A percentile compares a stretch with the other conserved stretches of the same genome.
These are phyloP conservation scores for Leptomonas seymouri DNA, from an alignment of 208 protist species.

Conservation along the genomic window DNA sequence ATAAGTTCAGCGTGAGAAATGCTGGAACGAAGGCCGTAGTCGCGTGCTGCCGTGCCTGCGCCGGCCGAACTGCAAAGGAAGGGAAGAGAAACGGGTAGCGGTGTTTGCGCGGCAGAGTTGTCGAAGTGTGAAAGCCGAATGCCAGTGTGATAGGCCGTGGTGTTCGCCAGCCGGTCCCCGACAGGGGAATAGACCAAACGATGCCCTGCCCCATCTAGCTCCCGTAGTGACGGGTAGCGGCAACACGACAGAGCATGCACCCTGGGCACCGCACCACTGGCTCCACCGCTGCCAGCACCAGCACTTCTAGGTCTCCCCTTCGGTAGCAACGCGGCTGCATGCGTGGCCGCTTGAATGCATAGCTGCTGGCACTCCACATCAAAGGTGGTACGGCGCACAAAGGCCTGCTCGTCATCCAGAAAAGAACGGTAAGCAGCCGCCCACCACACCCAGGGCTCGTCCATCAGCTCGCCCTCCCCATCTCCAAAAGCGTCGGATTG, in stretches of 20 bases:
- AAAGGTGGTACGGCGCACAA: constrained; percentile 79
- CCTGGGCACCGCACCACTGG: neutral
- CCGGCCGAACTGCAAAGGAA: neutral
- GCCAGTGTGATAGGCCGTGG: neutral
- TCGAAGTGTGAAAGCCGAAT: neutral
- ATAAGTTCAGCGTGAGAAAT: constrained; percentile 13
- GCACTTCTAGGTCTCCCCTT: neutral
- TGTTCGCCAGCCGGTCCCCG: neutral
- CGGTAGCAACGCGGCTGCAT: neutral
- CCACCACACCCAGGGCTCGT: constrained; percentile 73
- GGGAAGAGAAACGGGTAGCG: constrained; percentile 3
- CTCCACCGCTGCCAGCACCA: neutral
- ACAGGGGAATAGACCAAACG: neutral
- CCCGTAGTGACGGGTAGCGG: constrained; percentile 1
- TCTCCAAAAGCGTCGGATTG: neutral
- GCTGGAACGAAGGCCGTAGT: constrained; percentile 3
- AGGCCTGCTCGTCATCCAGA: constrained; percentile 71
- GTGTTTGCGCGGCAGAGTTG: neutral
- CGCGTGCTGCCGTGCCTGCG: neutral
- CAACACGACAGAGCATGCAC: neutral
- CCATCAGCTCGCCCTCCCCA: constrained; percentile 18
- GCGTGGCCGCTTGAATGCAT: constrained; percentile 13
- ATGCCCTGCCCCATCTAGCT: neutral
- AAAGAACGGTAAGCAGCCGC: constrained; percentile 73
- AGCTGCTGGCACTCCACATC: constrained; percentile 74